phyloP scores from a whole-genome alignment of 768 basidiomycete species.

The Crucibulum laeve region DNA sequence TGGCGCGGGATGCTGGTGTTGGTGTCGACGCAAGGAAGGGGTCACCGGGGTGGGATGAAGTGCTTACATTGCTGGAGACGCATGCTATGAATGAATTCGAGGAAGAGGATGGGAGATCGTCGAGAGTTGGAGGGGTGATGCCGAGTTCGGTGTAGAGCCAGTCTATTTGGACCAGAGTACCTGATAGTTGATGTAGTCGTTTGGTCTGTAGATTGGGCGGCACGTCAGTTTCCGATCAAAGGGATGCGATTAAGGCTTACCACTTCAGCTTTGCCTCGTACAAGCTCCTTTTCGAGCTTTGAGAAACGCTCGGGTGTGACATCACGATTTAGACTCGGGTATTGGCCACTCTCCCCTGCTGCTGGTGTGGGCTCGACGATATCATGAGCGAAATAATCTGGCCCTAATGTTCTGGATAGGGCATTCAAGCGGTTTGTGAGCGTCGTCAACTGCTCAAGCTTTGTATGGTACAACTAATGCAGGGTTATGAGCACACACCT shows the following conservation, averaged over 20 bases:
- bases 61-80: slow-evolving; percentile 22
- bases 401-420: slow-evolving; percentile 57
- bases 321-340: slow-evolving; percentile 48
- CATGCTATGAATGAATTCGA: slow-evolving; percentile 15
- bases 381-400: slow-evolving; percentile 54
- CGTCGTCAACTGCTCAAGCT: slow-evolving; percentile 70
- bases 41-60: slow-evolving; percentile 39
- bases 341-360: slow-evolving; percentile 30
- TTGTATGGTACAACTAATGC: slow-evolving; percentile 64
- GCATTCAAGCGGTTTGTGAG: slow-evolving; percentile 60
- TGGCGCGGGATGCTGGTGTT: slow-evolving; percentile 40
- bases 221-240: no score
- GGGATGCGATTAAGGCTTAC: slow-evolving; percentile 38
- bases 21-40: slow-evolving; percentile 49
- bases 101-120: slow-evolving; percentile 34
- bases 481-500: slow-evolving; percentile 3
- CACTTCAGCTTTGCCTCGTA: slow-evolving; percentile 82
- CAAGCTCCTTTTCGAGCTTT: slow-evolving; percentile 79
- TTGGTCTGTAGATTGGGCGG: slow-evolving; percentile 49
- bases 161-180: slow-evolving; percentile 71
- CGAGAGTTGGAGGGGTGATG: slow-evolving; percentile 54
- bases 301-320: slow-evolving; percentile 80
- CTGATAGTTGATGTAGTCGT: slow-evolving; percentile 60
- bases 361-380: slow-evolving; percentile 44
- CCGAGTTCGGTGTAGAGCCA: slow-evolving; percentile 83